Evolutionary conservation across 805 yeast genomes (phyloP).

Genomic region (Jamesozyma spencerorum): DNA sequence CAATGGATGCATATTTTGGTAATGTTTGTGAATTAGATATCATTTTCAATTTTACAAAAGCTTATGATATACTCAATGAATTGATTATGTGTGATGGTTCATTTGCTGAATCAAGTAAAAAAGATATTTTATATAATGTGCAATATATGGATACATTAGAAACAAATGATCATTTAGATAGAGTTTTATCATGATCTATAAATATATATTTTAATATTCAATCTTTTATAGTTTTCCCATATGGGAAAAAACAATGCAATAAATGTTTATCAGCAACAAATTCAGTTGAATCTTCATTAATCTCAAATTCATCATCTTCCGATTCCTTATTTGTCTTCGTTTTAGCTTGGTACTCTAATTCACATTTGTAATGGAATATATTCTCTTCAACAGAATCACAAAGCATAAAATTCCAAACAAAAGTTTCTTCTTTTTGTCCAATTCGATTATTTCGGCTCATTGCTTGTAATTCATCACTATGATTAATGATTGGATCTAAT

Average conservation of each 20-base stretch:
- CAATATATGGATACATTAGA: slow-evolving; percentile 84
- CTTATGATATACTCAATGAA: slow-evolving; percentile 88
- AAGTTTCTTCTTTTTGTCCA: slow-evolving; percentile 75
- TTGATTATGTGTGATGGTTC: slow-evolving; percentile 75
- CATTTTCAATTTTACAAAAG: slow-evolving; percentile 89
- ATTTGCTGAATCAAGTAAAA: slow-evolving; percentile 70
- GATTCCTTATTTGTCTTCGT: too few relatives aligned
- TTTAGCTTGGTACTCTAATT: too few relatives aligned
- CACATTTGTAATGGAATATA: slow-evolving; percentile 40
- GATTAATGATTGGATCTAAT: slow-evolving; percentile 86
- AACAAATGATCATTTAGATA: slow-evolving; percentile 53
- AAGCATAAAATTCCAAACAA: slow-evolving; percentile 87
- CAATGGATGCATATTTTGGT: slow-evolving; percentile 91
- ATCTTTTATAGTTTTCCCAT: too few relatives aligned
- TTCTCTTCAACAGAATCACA: slow-evolving; percentile 83
- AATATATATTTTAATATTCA: too few relatives aligned
- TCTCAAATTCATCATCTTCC: slow-evolving; percentile 19
- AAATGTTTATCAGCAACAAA: slow-evolving; percentile 23
- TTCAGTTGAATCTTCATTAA: slow-evolving; percentile 23
- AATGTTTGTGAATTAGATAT: slow-evolving; percentile 95
- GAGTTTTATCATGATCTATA: too few relatives aligned
- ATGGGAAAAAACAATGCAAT: slow-evolving; percentile 25
- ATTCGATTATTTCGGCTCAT: slow-evolving; percentile 86
- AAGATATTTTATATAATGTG: slow-evolving; percentile 68
- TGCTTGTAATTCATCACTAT: slow-evolving; percentile 84